Evolutionary conservation across 2,329 filamentous ascomycete genomes (phyloP), one percentile per base, ranked within the genome.

Genomic region (Trichoderma polysporum): DNA sequence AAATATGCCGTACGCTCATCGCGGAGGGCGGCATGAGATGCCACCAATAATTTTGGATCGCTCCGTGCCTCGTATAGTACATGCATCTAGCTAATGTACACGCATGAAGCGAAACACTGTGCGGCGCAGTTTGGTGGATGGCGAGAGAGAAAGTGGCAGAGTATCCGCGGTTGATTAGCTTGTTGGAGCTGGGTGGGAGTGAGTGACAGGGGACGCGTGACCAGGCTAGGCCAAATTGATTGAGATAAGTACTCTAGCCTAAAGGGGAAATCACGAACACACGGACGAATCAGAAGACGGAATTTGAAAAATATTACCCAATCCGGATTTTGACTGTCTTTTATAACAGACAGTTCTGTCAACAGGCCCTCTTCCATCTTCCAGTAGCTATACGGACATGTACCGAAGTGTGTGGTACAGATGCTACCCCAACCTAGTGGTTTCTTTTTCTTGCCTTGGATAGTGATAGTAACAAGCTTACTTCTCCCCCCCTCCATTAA

Each of bases 191-290:
- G 19, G 31, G 29, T 3, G 47, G 39, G 49, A 33, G 33, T 22
- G 25, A 33, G 47, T 17, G 7, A 39, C 22, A 29, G 33, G 17
- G 25, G 29, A 12, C 19, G 52, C 15, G 47, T 41, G 49, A 33
- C 27, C 17, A n/a, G 9, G 15, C 57, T 50, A 37, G 15, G 19
- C 29, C 19, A 37, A 15, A n/a, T 12, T 27, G n/a, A 33, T n/a
- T 54, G 66, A 67, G 66, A 58, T 25, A 67, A 67, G 59, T 58
- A 65, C 22, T 19, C 66, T 67, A 67, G 54, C 39, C 60, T 17
- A 37, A 52, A 65, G 49, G 29, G 25, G 57, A 17, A 49, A 56
- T 17, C 45, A 19, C n/a, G 1, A 49, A 39, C 19, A 17, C 41
- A 33, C 19, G 17, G 39, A 10, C 58, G 49, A 67, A 53, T 67